phyloP scores from a whole-genome alignment of 345 rosid genomes.

The Pugionium dolabratum region DNA sequence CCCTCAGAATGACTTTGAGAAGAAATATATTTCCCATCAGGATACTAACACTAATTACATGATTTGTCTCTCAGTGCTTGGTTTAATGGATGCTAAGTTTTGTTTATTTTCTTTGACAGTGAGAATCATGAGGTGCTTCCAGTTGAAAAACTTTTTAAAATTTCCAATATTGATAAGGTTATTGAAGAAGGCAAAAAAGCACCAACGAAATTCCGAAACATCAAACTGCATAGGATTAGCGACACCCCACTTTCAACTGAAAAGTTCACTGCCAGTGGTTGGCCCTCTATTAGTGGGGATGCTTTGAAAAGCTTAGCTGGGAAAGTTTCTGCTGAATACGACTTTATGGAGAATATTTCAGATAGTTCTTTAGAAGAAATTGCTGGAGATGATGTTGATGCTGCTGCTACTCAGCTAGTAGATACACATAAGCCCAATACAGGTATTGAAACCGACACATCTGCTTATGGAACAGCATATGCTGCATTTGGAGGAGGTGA shows the following conservation, averaged over 20 bases:
- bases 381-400: constrained; percentile 25
- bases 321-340: constrained; percentile 75
- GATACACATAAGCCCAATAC: constrained; percentile 30
- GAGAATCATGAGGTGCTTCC: constrained; percentile 49
- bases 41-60: not conserved
- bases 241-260: constrained; percentile 51
- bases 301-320: constrained; percentile 77
- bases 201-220: constrained; percentile 65
- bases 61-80: constrained; percentile 1
- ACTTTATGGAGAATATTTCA: constrained; percentile 44
- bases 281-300: constrained; percentile 84
- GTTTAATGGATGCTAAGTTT: constrained; percentile 4
- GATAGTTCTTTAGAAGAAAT: constrained; percentile 43
- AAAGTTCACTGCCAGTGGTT: constrained; percentile 67
- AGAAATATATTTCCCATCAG: constrained; percentile 1
- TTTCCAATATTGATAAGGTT: constrained; percentile 72
- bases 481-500: constrained; percentile 55
- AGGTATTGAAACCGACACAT: constrained; percentile 44
- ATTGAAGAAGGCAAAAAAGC: constrained; percentile 87
- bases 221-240: constrained; percentile 56
- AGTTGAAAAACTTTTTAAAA: constrained; percentile 50
- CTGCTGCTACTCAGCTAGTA: constrained; percentile 10
- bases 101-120: constrained; percentile 47
- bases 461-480: constrained; percentile 58
- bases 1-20: not conserved